Percentiles rank a stretch among this genome's conserved stretches.
These are phyloP conservation scores for Aethionema arabicum DNA, from an alignment of 345 rosid genomes.

Conservation along the genomic window DNA sequence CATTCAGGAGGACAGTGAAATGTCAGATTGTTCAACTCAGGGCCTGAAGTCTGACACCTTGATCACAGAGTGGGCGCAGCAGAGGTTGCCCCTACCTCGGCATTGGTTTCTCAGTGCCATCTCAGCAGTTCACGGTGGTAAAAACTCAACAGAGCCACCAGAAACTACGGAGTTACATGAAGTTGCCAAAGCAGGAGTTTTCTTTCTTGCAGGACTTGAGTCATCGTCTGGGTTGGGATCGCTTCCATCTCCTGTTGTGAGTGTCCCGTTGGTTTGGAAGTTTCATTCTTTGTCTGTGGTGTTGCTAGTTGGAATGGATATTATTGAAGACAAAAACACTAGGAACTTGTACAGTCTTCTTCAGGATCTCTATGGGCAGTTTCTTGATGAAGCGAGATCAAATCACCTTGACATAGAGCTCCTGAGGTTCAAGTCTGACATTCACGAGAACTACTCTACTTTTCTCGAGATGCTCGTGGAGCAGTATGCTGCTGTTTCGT, in stretches of 20 bases:
- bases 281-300: constrained; percentile 72
- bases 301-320: constrained; percentile 69
- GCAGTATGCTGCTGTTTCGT: constrained; percentile 78
- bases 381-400: constrained; percentile 51
- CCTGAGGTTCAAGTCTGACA: constrained; percentile 65
- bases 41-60: constrained; percentile 36
- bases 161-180: constrained; percentile 45
- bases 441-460: constrained; percentile 70
- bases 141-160: constrained; percentile 37
- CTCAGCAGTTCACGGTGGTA: constrained; percentile 43
- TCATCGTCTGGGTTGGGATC: constrained; percentile 48
- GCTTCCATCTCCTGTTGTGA: constrained; percentile 48
- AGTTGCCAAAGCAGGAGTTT: constrained; percentile 70
- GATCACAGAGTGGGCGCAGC: constrained; percentile 71
- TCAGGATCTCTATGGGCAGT: constrained; percentile 69
- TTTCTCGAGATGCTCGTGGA: constrained; percentile 75
- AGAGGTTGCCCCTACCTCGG: constrained; percentile 78
- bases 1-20: constrained; percentile 67
- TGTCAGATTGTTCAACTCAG: constrained; percentile 42
- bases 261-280: constrained; percentile 77
- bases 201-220: constrained; percentile 80
- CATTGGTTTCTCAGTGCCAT: constrained; percentile 96
- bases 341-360: constrained; percentile 58
- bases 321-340: constrained; percentile 70
- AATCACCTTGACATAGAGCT: constrained; percentile 35